Evolutionary conservation across 1,284 basidiomycete species (phyloP), one percentile per base, ranked within the genome.

Genomic region (Rhizoctonia solani): DNA sequence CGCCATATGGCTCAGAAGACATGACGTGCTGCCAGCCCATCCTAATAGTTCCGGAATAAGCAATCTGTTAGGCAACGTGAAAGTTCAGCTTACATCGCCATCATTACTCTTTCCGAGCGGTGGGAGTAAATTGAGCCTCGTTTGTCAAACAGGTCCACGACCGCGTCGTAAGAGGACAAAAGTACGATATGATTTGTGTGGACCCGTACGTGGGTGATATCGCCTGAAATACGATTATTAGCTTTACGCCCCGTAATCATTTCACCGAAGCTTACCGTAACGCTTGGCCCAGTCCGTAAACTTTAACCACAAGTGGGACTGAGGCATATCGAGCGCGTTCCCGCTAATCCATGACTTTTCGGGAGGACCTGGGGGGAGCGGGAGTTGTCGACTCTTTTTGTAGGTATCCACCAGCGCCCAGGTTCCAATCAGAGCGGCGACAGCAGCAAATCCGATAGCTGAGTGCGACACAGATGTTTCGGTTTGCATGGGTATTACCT

Each of bases 71-170:
- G 8, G 8, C 9, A 8, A 39, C 9, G 37, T 16, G 9, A 39
- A 39, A 8, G 16, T 16, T 39, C 37, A 16, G 16, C 37, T 8
- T 16, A 39, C 37, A 39, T 39, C 9, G 37, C 16, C 16, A 16
- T 39, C 55, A 54, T 54, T 30, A 49, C n/a, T 34, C 13, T 41
- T 23, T 23, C 25, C 34, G 55, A 34, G 19, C 55, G 55, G 6
- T 59, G 23, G 5, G 55, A 59, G 29, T 59, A 54, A 16, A 27
- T 29, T 21, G 27, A 14, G 8, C 16, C 39, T 23, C 3, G 39
- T 50, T 68, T 73, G 39, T 72, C 67, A 13, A 42, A 66, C 11
- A 46, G 42, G 1, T 63, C 37, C 59, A 25, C 14, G 4, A 32
- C 37, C 8, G 37, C 55, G 41, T 53, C 52, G 46, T 65, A 32